Conservation (phyloP, 2,329 filamentous ascomycete species). For the Fusarium coicis region DNA sequence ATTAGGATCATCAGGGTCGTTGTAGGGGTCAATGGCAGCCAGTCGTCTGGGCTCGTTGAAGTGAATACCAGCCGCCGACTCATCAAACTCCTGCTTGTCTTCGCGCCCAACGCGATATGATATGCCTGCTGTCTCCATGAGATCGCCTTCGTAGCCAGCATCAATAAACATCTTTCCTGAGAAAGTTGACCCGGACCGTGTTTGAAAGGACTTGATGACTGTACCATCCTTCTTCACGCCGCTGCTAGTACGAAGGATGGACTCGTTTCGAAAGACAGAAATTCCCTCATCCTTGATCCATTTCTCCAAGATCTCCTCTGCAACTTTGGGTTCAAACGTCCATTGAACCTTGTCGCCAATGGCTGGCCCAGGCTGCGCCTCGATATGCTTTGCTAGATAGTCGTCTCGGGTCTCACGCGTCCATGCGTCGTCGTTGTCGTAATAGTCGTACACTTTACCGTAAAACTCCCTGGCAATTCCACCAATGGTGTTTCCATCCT, state of each 20-base stretch:
- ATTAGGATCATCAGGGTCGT: neutral
- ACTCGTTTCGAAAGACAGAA: constrained; percentile 26
- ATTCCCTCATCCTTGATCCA: constrained; percentile 35
- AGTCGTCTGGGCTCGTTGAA: constrained; percentile 3
- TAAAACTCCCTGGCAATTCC: constrained; percentile 32
- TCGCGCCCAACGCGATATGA: constrained; percentile 30
- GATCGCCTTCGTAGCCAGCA: constrained; percentile 33
- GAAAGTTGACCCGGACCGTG: constrained; percentile 10
- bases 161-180: constrained; percentile 33
- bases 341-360: constrained; percentile 32
- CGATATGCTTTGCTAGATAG: constrained; percentile 20
- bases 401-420: constrained; percentile 15
- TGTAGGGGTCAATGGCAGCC: constrained; percentile 14
- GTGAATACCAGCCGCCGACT: constrained; percentile 24
- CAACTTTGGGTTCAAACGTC: constrained; percentile 36
- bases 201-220: constrained; percentile 21
- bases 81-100: constrained; percentile 17
- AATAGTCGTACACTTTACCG: constrained; percentile 23
- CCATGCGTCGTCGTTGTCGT: constrained; percentile 3
- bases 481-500: constrained; percentile 28
- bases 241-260: neutral
- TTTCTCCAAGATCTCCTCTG: constrained; percentile 26
- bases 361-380: constrained; percentile 29
- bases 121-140: constrained; percentile 34
- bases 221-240: constrained; percentile 19